phyloP scores from a whole-genome alignment of 2,329 filamentous ascomycete genomes.

The Teratosphaeria zuluensis region DNA sequence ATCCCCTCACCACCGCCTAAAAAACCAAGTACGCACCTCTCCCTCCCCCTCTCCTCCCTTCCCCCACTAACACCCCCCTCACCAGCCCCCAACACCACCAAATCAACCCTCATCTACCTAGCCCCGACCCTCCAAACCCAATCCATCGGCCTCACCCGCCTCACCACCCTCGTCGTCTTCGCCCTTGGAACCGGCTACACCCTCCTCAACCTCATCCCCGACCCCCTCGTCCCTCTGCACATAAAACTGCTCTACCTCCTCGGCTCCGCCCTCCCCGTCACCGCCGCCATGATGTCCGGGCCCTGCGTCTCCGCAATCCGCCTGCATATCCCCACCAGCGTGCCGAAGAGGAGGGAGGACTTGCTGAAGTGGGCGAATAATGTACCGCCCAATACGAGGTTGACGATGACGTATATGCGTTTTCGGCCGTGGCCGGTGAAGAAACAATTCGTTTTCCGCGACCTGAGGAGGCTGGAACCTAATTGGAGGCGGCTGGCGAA shows the following conservation, averaged over 20 bases:
- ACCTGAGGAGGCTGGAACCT: slow-evolving; percentile 16
- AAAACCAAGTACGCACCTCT: not conserved
- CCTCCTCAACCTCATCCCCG: slow-evolving; percentile 27
- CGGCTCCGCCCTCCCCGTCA: slow-evolving; percentile 37
- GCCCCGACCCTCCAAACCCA: slow-evolving; percentile 58
- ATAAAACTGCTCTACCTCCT: slow-evolving; percentile 2
- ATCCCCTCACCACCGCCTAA: slow-evolving; percentile 1
- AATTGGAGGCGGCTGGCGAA: slow-evolving; percentile 15
- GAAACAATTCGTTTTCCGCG: slow-evolving; percentile 13
- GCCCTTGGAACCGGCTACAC: slow-evolving; percentile 53
- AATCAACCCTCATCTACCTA: slow-evolving; percentile 61
- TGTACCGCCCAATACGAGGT: slow-evolving; percentile 33
- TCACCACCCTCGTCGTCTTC: slow-evolving; percentile 39
- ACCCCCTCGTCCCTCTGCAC: not conserved
- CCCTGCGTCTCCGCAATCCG: slow-evolving; percentile 67
- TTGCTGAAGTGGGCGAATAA: slow-evolving; percentile 44
- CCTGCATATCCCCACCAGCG: slow-evolving; percentile 56
- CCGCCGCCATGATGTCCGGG: slow-evolving; percentile 52
- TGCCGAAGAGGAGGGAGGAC: slow-evolving; percentile 47
- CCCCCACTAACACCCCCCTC: not conserved
- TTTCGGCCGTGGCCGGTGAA: slow-evolving; percentile 30
- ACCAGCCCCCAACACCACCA: slow-evolving; percentile 28
- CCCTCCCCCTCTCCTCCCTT: not conserved
- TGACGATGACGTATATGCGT: slow-evolving; percentile 34
- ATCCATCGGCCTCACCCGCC: slow-evolving; percentile 60